Conservation (phyloP, 345 rosid genomes). For the Raphanus sativus region DNA sequence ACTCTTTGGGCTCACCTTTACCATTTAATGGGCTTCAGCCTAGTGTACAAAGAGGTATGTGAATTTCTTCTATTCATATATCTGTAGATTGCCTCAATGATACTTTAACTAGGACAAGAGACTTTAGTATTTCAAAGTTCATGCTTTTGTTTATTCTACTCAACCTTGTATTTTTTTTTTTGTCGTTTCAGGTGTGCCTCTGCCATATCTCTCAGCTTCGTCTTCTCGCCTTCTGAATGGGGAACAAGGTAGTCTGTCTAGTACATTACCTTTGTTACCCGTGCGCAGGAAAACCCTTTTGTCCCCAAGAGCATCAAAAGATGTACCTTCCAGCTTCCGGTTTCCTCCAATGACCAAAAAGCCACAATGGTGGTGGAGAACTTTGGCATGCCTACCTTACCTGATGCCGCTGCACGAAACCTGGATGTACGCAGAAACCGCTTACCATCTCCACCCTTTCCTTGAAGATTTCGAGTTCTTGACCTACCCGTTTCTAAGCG, state of each 20-base stretch:
- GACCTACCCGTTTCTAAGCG: slow-evolving; percentile 77
- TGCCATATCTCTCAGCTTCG: slow-evolving; percentile 50
- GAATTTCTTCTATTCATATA: slow-evolving; percentile 5
- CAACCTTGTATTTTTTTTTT: too few relatives aligned
- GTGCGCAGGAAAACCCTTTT: slow-evolving; percentile 32
- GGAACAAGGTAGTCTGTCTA: slow-evolving; percentile 45
- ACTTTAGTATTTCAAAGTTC: slow-evolving; percentile 3
- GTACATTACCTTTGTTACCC: slow-evolving; percentile 44
- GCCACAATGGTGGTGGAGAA: slow-evolving; percentile 92
- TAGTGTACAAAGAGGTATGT: slow-evolving; percentile 43
- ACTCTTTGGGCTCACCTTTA: too few relatives aligned
- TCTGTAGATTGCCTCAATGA: not conserved
- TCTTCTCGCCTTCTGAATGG: slow-evolving; percentile 54
- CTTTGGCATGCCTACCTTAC: slow-evolving; percentile 81
- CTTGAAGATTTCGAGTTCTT: slow-evolving; percentile 66
- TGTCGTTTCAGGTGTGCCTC: slow-evolving; percentile 41
- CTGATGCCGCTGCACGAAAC: slow-evolving; percentile 92
- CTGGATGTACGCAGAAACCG: slow-evolving; percentile 94
- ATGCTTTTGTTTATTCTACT: slow-evolving; percentile 4
- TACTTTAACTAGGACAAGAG: too few relatives aligned
- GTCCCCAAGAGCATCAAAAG: slow-evolving; percentile 67
- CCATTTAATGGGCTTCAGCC: slow-evolving; percentile 36
- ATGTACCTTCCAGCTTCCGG: slow-evolving; percentile 68
- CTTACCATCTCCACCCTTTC: slow-evolving; percentile 78
- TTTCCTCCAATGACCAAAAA: slow-evolving; percentile 80